These are phyloP conservation scores for Malus orientalis DNA, from an alignment of 306 rosid genomes.

Conservation along the genomic window DNA sequence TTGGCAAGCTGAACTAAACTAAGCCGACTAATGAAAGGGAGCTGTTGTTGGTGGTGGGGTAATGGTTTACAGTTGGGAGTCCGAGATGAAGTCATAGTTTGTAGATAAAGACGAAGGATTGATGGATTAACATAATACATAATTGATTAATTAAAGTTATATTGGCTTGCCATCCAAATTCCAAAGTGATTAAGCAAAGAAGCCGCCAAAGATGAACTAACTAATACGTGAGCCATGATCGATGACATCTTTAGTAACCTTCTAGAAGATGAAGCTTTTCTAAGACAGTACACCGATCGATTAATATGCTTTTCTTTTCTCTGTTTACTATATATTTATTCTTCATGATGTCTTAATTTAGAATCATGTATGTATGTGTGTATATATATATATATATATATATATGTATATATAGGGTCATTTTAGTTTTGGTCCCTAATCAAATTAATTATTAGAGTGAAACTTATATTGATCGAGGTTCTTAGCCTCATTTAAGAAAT, in stretches of 20 bases:
- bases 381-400: too few relatives aligned
- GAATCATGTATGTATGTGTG: too few relatives aligned
- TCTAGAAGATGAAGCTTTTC: conserved; percentile 12
- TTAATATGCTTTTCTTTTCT: neutral
- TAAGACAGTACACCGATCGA: neutral
- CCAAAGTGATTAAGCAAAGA: conserved; percentile 8
- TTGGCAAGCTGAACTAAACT: neutral
- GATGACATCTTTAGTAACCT: neutral
- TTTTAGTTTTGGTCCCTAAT: too few relatives aligned
- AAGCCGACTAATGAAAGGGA: neutral
- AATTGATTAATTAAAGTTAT: too few relatives aligned
- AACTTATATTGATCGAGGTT: too few relatives aligned
- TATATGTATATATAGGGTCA: too few relatives aligned
- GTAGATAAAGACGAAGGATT: neutral
- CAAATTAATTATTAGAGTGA: too few relatives aligned
- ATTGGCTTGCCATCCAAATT: neutral
- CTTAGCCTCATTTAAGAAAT: too few relatives aligned
- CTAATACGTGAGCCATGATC: conserved; percentile 12
- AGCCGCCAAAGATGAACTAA: conserved; percentile 12
- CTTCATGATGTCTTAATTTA: too few relatives aligned
- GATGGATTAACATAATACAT: neutral
- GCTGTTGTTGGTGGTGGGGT: neutral
- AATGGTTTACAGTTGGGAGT: neutral
- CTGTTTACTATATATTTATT: neutral
- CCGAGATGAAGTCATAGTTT: neutral